phyloP scores from a whole-genome alignment of 169 alveolate genomes.

The Perkinsus olseni region DNA sequence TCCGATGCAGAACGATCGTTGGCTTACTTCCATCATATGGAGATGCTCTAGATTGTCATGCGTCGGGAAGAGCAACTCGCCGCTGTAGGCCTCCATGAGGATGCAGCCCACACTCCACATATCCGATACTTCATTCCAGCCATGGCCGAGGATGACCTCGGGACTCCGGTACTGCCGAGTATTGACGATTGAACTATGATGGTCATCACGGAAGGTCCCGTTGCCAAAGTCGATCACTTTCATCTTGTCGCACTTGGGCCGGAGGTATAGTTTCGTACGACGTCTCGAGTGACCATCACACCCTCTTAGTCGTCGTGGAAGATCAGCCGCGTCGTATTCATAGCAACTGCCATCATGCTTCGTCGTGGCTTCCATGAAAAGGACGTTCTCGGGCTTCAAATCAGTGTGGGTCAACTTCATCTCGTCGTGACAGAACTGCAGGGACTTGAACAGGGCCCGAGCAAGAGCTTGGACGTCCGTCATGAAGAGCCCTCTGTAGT shows the following conservation, averaged over 20 bases:
- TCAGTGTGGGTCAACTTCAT: constrained; percentile 88
- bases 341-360: background rate
- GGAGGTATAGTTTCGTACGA: background rate
- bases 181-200: constrained; percentile 85
- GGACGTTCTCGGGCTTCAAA: constrained; percentile 54
- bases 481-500: constrained; percentile 77
- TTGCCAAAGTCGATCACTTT: constrained; percentile 94
- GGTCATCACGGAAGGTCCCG: constrained; percentile 83
- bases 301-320: background rate
- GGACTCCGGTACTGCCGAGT: constrained; percentile 96
- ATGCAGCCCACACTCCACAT: constrained; percentile 85
- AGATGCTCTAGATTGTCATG: constrained; percentile 77
- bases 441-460: constrained; percentile 73
- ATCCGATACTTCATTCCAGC: constrained; percentile 76
- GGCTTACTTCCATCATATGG: constrained; percentile 66
- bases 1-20: background rate
- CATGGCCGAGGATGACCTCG: constrained; percentile 78
- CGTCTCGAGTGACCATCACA: background rate
- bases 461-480: constrained; percentile 78
- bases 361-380: background rate
- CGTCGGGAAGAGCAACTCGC: constrained; percentile 70
- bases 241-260: constrained; percentile 19
- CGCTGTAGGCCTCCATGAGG: constrained; percentile 69
- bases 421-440: constrained; percentile 67
- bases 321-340: background rate